phyloP scores from a whole-genome alignment of 208 protist genomes.

The Acanthamoeba triangularis region DNA sequence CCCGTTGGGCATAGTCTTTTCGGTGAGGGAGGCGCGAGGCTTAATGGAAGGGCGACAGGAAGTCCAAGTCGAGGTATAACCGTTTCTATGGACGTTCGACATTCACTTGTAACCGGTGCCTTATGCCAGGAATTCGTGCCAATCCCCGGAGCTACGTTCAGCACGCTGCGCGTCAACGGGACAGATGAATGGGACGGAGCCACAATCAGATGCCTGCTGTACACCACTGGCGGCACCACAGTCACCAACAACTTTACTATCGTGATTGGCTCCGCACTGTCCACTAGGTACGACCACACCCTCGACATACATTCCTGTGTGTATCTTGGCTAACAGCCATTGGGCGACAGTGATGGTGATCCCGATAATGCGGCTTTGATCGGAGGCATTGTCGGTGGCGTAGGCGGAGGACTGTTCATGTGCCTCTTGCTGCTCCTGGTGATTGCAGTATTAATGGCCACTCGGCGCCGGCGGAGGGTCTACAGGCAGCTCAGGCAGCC shows the following conservation, averaged over 20 bases:
- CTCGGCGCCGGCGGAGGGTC: neutral
- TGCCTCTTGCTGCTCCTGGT: neutral
- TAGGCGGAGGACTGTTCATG: neutral
- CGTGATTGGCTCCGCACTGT: neutral
- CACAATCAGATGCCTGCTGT: neutral
- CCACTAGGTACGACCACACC: neutral
- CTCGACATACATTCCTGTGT: no score
- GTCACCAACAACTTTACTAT: slow-evolving; percentile 40
- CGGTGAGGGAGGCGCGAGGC: neutral
- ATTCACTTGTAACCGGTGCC: neutral
- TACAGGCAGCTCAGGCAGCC: slow-evolving; percentile 6
- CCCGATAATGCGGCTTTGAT: neutral
- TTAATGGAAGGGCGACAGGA: neutral
- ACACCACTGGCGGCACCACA: neutral
- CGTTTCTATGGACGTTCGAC: neutral
- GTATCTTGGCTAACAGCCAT: no score
- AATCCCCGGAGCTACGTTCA: neutral
- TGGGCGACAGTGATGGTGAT: neutral
- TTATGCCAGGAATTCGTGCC: neutral
- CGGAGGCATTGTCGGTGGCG: neutral
- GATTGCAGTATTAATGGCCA: neutral
- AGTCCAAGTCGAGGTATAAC: neutral
- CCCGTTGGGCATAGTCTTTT: neutral
- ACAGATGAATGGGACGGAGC: neutral
- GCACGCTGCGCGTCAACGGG: neutral